phyloP scores from a whole-genome alignment of 441 rosid genomes.

The Erodium moschatum region DNA sequence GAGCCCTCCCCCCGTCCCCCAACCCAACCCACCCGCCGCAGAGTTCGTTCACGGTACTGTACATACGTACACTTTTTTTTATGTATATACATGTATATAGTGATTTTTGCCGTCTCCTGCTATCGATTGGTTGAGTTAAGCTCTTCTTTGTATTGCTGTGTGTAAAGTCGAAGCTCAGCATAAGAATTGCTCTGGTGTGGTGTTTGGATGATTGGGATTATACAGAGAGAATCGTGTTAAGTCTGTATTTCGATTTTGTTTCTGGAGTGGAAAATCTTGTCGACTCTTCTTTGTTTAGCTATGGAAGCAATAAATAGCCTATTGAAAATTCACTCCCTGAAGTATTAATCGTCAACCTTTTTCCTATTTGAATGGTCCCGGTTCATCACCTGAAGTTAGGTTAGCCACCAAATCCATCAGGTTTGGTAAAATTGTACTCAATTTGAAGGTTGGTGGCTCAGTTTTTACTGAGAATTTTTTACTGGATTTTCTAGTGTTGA shows the following conservation, averaged over 20 bases:
- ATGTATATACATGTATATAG: neutral
- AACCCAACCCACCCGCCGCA: slow-evolving; percentile 48
- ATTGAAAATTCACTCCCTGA: neutral
- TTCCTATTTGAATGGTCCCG: neutral
- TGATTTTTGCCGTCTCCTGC: neutral
- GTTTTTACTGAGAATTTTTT: neutral
- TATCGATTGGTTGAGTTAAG: too few relatives aligned
- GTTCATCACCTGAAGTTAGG: neutral
- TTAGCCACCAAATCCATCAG: neutral
- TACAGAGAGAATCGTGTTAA: neutral
- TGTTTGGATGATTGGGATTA: neutral
- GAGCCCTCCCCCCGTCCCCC: slow-evolving; percentile 38
- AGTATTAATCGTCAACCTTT: neutral
- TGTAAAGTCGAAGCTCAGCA: neutral
- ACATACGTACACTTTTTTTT: too few relatives aligned
- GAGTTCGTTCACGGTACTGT: slow-evolving; percentile 58
- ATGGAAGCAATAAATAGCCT: neutral
- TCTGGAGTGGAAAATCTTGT: neutral
- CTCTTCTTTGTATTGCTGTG: neutral
- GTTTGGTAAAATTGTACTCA: neutral
- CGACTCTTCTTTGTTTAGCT: neutral
- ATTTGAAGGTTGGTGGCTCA: slow-evolving; percentile 2
- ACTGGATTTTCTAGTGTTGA: neutral
- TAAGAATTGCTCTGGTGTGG: neutral
- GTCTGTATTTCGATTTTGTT: neutral